These are phyloP conservation scores for Amanita pseudoporphyria DNA, from an alignment of 768 basidiomycete species.

Conservation along the genomic window DNA sequence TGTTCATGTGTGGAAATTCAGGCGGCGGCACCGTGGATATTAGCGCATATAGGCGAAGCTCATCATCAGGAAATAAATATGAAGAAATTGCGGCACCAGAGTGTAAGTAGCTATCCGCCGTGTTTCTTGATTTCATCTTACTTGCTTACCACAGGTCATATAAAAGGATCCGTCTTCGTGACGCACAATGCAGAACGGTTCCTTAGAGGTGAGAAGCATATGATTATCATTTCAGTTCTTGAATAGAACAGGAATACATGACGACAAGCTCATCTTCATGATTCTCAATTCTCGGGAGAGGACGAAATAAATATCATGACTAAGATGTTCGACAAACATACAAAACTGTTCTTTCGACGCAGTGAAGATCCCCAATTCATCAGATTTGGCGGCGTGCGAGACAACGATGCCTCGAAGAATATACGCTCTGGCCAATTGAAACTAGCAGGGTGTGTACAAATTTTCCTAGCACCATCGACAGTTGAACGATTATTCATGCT, in stretches of 20 bases:
- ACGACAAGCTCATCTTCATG: slow-evolving; percentile 28
- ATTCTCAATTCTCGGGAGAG: slow-evolving; percentile 20
- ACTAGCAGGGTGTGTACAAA: slow-evolving; percentile 17
- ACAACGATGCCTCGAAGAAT: slow-evolving; percentile 23
- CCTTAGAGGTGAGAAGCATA: slow-evolving; percentile 20
- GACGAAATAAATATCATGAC: slow-evolving; percentile 28
- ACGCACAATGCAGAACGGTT: slow-evolving; percentile 23
- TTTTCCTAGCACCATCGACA: background rate
- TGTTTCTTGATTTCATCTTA: background rate
- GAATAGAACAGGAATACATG: background rate
- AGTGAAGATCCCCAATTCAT: slow-evolving; percentile 27
- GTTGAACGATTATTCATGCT: background rate
- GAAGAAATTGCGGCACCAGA: slow-evolving; percentile 30
- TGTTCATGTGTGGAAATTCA: background rate
- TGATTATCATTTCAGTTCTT: background rate
- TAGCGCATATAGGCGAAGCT: slow-evolving; percentile 29
- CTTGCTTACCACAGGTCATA: slow-evolving; percentile 18
- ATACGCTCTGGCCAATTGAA: slow-evolving; percentile 33
- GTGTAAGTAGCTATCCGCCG: slow-evolving; percentile 15
- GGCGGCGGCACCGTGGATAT: slow-evolving; percentile 40
- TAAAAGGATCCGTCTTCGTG: slow-evolving; percentile 33
- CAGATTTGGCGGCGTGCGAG: slow-evolving; percentile 28
- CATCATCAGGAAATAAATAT: slow-evolving; percentile 14
- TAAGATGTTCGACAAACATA: slow-evolving; percentile 28
- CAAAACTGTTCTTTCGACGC: slow-evolving; percentile 29